Conservation (phyloP, 441 rosid species). For the Pelargonium citronellum region DNA sequence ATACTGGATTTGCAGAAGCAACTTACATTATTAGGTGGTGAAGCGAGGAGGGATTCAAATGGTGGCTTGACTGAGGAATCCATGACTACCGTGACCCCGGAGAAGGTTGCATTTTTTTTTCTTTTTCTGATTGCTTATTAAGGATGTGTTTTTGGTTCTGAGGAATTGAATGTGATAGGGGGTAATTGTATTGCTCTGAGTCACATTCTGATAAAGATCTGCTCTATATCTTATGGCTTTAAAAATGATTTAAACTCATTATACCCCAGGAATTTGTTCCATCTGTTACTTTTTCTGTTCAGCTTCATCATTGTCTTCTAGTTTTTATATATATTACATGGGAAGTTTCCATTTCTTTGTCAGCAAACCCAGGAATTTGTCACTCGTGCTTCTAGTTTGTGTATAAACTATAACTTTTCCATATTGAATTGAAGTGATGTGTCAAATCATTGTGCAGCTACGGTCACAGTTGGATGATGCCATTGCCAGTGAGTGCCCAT, state of each 20-base stretch:
- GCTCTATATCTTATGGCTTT: neutral
- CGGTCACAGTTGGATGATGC: conserved; percentile 92
- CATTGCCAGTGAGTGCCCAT: conserved; percentile 89
- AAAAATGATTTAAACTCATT: neutral
- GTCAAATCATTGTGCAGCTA: conserved; percentile 46
- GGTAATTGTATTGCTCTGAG: neutral
- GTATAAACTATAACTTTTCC: neutral
- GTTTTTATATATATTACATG: neutral
- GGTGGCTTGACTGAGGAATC: conserved; percentile 53
- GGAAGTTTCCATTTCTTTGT: neutral
- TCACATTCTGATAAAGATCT: neutral
- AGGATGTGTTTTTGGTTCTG: neutral
- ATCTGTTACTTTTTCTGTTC: neutral
- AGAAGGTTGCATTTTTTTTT: conserved; percentile 47
- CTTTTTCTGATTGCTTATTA: conserved; percentile 1
- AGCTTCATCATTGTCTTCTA: neutral
- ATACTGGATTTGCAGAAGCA: conserved; percentile 89
- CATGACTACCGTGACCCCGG: conserved; percentile 53
- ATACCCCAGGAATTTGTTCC: neutral
- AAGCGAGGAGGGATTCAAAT: conserved; percentile 54
- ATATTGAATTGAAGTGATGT: conserved; percentile 5
- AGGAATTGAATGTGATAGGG: neutral
- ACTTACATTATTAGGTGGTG: conserved; percentile 72
- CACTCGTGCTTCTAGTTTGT: conserved; percentile 4
- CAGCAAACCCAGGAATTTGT: neutral